Base-by-base conservation (phyloP, 1,284 basidiomycete species). In the Fomitopsis palustris region DNA sequence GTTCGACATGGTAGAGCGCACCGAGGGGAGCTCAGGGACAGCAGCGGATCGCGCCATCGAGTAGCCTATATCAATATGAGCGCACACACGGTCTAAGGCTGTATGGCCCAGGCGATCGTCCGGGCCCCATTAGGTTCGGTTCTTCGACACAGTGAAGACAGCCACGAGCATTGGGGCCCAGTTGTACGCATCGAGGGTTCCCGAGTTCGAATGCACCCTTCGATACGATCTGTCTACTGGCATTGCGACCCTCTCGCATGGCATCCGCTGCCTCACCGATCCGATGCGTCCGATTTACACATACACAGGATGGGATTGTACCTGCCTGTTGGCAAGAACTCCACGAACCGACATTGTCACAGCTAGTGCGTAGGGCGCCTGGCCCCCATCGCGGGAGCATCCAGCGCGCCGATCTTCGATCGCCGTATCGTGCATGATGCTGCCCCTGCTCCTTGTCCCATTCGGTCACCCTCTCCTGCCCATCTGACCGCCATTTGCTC, bases 1-100 rank as follows among this genome's bases (percentile, higher is more conserved):
- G 35, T 61, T 61, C 0, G 61, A n/a, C 39, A 60, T 53, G 8
- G 49, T 37, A 33, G 29, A 27, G n/a, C n/a, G n/a, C n/a, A n/a
- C n/a, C n/a, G n/a, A n/a, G 25, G 19, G 47, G 2, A 52, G 47
- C 31, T 39, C 21, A 25, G 12, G 35, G 31, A 56, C 39, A 42
- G 9, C 45, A 14, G 16, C 45, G 25, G 45, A 47, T 47, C 14
- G 45, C 45, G 27, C 45, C 23, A 47, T 8, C 23, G 35, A 37
- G 35, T 16, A 19, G 17, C 10, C 49, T 52, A 52, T 52, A 52
- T 52, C 31, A 52, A 23, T 21, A 2, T 31, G n/a, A 37, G n/a
- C 16, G 4, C 31, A 5, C 2, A 4, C n/a, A 35, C 31, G 29
- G 29, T n/a, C n/a, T n/a, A n/a, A n/a, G n/a, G n/a, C n/a, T n/a